phyloP scores from a whole-genome alignment of 163 green algal genomes.

The Chlorella variabilis region DNA sequence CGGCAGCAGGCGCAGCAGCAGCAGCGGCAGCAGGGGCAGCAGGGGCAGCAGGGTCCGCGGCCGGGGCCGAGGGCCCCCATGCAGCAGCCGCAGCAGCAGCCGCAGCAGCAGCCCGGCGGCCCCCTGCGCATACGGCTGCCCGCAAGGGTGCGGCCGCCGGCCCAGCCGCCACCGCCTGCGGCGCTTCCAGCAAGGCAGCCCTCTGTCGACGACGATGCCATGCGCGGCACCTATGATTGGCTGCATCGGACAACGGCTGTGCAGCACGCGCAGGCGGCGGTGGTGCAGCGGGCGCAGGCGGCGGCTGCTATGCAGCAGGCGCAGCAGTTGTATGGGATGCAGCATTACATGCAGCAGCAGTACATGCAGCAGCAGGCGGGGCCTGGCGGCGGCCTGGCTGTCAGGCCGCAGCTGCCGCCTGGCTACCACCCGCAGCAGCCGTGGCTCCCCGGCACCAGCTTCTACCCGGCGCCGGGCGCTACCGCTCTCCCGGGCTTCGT shows the following conservation, averaged over 20 bases:
- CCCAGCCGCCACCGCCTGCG: neutral
- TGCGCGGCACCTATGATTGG: no score
- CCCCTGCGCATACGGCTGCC: constrained; percentile 24
- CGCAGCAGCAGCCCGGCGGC: neutral
- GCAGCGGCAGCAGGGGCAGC: constrained; percentile 8
- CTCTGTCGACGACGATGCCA: no score
- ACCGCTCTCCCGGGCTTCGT: neutral
- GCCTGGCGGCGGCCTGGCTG: neutral
- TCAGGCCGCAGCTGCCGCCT: neutral
- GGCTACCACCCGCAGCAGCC: no score
- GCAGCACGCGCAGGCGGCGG: no score
- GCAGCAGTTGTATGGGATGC: neutral
- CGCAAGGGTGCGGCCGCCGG: neutral
- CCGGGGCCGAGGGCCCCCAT: no score
- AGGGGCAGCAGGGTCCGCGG: neutral
- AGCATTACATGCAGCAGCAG: neutral
- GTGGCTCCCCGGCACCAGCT: neutral
- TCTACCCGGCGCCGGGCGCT: neutral
- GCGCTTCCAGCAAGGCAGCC: neutral
- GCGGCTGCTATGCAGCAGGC: no score
- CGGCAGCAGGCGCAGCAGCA: neutral
- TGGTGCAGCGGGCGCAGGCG: neutral
- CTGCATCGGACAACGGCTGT: no score
- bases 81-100: constrained; percentile 8
- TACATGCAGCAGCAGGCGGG: neutral